Evolutionary conservation across 1,284 basidiomycete genomes (phyloP).

Genomic region (Termitomyces sp.): DNA sequence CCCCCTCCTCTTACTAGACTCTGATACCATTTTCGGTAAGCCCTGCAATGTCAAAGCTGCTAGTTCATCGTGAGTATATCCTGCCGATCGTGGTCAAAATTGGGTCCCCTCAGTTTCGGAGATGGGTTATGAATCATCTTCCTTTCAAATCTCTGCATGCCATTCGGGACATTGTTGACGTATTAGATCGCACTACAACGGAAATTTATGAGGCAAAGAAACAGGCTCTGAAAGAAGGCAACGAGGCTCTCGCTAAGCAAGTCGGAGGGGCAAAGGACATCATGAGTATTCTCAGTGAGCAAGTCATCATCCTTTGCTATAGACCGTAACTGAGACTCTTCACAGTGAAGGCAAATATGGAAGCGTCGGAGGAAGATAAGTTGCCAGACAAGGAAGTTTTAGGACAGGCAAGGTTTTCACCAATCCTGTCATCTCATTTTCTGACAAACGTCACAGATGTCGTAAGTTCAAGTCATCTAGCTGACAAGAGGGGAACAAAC

Average conservation of each 20-base stretch:
- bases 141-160: slow-evolving; percentile 32
- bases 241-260: slow-evolving; percentile 29
- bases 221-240: slow-evolving; percentile 30
- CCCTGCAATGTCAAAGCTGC: slow-evolving; percentile 19
- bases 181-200: slow-evolving; percentile 31
- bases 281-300: slow-evolving; percentile 40
- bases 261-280: slow-evolving; percentile 40
- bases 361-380: not conserved
- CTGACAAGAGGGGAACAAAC: not conserved
- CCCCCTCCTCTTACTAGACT: no score
- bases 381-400: slow-evolving; percentile 1
- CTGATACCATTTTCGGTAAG: no score
- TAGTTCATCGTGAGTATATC: slow-evolving; percentile 22
- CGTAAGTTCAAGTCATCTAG: no score
- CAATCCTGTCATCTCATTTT: no score
- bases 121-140: slow-evolving; percentile 29
- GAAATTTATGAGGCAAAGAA: slow-evolving; percentile 38
- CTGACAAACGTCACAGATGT: no score
- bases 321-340: not conserved
- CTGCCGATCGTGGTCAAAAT: slow-evolving; percentile 31
- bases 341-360: slow-evolving; percentile 24
- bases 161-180: slow-evolving; percentile 33
- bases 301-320: not conserved
- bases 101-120: slow-evolving; percentile 32
- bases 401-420: not conserved